Conservation (phyloP, 164 flowering plant species). For the Dillenia turbinata region DNA sequence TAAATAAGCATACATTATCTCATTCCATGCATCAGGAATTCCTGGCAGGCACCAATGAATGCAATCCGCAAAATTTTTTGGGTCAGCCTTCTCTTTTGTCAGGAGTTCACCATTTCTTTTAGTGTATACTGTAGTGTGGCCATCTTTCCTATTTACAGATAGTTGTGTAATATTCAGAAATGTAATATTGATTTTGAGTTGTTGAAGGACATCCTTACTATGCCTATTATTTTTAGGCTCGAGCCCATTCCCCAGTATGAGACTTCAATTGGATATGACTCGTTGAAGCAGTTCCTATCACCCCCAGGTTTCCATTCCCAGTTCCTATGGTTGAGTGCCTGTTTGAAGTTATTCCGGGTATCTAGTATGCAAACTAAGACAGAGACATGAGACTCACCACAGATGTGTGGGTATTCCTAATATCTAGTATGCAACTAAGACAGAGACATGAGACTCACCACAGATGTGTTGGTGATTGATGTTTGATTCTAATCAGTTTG, state of each 20-base stretch:
- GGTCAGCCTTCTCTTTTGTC: slow-evolving; percentile 69
- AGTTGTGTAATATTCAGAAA: slow-evolving; percentile 79
- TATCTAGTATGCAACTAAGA: neutral
- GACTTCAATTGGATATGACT: slow-evolving; percentile 55
- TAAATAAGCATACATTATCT: slow-evolving; percentile 73
- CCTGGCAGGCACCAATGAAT: slow-evolving; percentile 98
- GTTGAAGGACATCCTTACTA: slow-evolving; percentile 33
- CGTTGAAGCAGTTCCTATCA: slow-evolving; percentile 78
- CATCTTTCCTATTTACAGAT: slow-evolving; percentile 83
- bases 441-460: slow-evolving; percentile 44
- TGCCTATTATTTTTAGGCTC: slow-evolving; percentile 58
- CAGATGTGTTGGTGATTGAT: slow-evolving; percentile 77
- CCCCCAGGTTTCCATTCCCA: slow-evolving; percentile 87
- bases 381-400: slow-evolving; percentile 45
- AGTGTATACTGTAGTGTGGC: slow-evolving; percentile 70
- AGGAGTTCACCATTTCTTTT: slow-evolving; percentile 82
- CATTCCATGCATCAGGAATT: slow-evolving; percentile 96
- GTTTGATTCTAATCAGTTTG: slow-evolving; percentile 68
- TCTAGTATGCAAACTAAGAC: neutral
- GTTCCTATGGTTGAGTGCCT: slow-evolving; percentile 44
- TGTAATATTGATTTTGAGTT: slow-evolving; percentile 45
- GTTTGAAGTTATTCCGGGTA: neutral
- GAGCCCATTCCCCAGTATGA: slow-evolving; percentile 88
- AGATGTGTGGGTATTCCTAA: slow-evolving; percentile 60
- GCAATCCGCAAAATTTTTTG: slow-evolving; percentile 75